phyloP scores from a whole-genome alignment of 2,329 filamentous ascomycete species.

The Cladosporium sp. region DNA sequence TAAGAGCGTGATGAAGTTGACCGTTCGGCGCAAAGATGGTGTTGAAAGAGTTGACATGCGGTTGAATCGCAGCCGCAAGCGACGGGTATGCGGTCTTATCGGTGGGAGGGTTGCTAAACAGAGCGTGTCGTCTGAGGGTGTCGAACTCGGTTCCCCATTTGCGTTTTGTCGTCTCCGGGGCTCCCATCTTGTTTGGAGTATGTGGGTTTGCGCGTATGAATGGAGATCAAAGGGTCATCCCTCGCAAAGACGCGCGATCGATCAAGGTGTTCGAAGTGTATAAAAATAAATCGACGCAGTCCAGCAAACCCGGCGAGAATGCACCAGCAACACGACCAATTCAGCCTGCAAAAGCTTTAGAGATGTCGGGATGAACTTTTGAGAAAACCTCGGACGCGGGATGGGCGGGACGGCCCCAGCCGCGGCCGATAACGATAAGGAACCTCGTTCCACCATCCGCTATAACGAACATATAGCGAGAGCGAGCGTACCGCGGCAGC shows the following conservation, averaged over 20 bases:
- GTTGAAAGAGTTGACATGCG: conserved; percentile 96
- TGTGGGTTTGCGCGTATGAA: conserved; percentile 3
- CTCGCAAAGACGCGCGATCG: not conserved
- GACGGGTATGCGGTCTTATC: conserved; percentile 86
- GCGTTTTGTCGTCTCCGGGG: conserved; percentile 35
- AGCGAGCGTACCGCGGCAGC: not conserved
- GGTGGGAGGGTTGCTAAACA: conserved; percentile 83
- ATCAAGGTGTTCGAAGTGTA: not conserved
- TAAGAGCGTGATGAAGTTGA: conserved; percentile 68
- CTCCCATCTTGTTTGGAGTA: conserved; percentile 26
- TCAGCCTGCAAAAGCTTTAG: conserved; percentile 1
- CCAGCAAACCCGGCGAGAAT: conserved; percentile 3
- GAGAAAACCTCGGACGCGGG: not conserved
- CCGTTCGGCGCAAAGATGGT: conserved; percentile 73
- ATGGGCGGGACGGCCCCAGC: not conserved
- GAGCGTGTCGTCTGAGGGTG: conserved; percentile 76
- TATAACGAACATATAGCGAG: not conserved
- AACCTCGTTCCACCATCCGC: not conserved
- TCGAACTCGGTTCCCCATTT: conserved; percentile 84
- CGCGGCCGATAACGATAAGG: not conserved
- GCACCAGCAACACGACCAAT: conserved; percentile 7
- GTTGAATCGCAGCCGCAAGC: conserved; percentile 78
- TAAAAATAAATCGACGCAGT: not conserved
- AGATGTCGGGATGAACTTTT: too few species aligned
- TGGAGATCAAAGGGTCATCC: conserved; percentile 2